Evolutionary conservation across 1,284 basidiomycete species (phyloP), one percentile per base, ranked within the genome.

Genomic region (Coniophora puteana): DNA sequence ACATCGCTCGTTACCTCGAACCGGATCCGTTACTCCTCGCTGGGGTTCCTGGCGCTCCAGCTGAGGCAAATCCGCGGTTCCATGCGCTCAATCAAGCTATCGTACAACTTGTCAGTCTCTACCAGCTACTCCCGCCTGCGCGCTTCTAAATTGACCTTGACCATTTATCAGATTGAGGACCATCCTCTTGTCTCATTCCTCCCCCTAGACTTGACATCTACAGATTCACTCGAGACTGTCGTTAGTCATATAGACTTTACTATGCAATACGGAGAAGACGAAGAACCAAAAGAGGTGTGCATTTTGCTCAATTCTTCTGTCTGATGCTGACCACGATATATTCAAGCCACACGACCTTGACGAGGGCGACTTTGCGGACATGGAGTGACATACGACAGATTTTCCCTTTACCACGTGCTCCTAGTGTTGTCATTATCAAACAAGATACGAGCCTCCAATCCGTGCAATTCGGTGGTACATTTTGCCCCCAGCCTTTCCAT

Each of bases 181-280:
- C 94, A 98, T 62, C 95, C 94, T 36, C 79, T 99, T 43, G 96
- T 99, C 4, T 93, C 92, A 2, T 99, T 99, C 72, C 69, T 99
- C 28, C 94, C 96, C 1, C 76, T 99, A 32, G 93, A 99, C 64
- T 80, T 97, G 37, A 87, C 91, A 3, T 80, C 83, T 48, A 82
- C 94, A 38, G 93, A 97, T 54, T 93, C 90, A 8, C 74, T 99
- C 36, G 90, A 92, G 57, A 84, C 80, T 1, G 83, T 98, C 11
- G 74, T 99, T 37, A 93, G 91, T 58, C 93, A 98, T 61, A 89
- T 99, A 44, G 96, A 99, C 68, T 94, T 94, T 55, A 87, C 92
- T 47, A 91, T 98, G 80, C 94, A 97, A 62, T 97, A 94, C 53
- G 92, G 91, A 33, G 91, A 94, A 67, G 89, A 93, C 47, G 91